Base-by-base conservation (phyloP, 176 grass and related monocot species). In the Phragmites australis region DNA sequence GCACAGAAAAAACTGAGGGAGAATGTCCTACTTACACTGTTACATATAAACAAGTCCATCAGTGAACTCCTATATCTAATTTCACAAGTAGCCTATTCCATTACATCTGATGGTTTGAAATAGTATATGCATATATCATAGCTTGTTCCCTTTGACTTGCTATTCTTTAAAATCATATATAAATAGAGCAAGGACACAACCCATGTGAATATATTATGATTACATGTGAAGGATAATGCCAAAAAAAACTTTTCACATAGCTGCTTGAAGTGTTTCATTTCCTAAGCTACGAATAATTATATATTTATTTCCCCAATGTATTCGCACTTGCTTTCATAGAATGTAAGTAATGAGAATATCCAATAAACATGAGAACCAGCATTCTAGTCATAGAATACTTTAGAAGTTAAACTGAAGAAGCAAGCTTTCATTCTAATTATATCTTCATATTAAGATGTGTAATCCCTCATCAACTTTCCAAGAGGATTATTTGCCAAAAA, bases 131-230 rank as follows among this genome's bases (percentile, higher is more conserved):
- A 23, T 66, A 66, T 67, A 77, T 5, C n/a, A 77, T 54, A 54
- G 22, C 31, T 40, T 55, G 15, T 56, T 78, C 22, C 26, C 61
- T 67, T 84, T 45, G 74, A 72, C 45, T 73, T 55, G 14, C 27
- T 39, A 45, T 64, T 84, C 83, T 53, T 86, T 78, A 37, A 87
- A 88, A 50, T 78, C 47, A 84, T 86, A 81, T 86, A 89, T 88
- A 79, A 15, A 56, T 49, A 75, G 40, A 72, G 11, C 43, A 81
- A 31, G 65, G 53, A 78, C 47, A 88, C 18, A 74, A 18, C 22
- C 61, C 54, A 75, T 48, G 53, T 6, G 31, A 31, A 56, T 48
- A 80, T 39, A 65, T 15, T 55, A 79, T 67, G 32, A 23, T 48
- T 16, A 62, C 26, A 73, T 64, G 55, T 21, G 17, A 74, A 42